These are phyloP conservation scores for Wickerhamiella lipophila DNA, from an alignment of 805 yeast genomes.

Conservation along the genomic window DNA sequence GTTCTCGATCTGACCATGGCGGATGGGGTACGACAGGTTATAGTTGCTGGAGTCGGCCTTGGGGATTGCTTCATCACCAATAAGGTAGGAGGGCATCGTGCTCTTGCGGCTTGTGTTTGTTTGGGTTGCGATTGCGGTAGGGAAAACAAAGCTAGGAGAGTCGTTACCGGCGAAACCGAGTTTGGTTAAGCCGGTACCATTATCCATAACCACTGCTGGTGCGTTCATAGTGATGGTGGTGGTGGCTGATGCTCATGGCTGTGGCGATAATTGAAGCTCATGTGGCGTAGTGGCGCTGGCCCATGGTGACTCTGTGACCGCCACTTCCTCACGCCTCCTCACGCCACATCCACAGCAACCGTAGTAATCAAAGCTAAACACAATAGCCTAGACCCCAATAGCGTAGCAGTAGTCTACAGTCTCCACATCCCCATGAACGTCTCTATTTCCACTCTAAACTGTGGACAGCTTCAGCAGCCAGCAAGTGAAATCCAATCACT, in stretches of 20 bases:
- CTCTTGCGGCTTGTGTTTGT: constrained; percentile 25
- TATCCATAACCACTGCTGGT: constrained; percentile 32
- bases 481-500: constrained; percentile 9
- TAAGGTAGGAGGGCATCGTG: constrained; percentile 62
- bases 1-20: constrained; percentile 96
- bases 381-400: no score
- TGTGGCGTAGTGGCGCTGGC: no score
- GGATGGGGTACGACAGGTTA: constrained; percentile 79
- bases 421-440: constrained; percentile 10
- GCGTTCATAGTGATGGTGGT: no score
- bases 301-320: no score
- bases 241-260: no score
- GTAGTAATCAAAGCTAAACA: no score
- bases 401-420: no score
- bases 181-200: constrained; percentile 96
- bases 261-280: no score
- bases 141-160: constrained; percentile 92
- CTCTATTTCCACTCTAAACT: constrained; percentile 17
- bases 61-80: constrained; percentile 87
- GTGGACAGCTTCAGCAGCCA: constrained; percentile 16
- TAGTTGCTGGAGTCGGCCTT: constrained; percentile 89
- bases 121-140: constrained; percentile 84
- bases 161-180: constrained; percentile 98
- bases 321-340: no score
- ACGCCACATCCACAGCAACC: no score